These are phyloP conservation scores for Phalaenopsis equestris DNA, from an alignment of 106 monocot genomes.

Conservation along the genomic window DNA sequence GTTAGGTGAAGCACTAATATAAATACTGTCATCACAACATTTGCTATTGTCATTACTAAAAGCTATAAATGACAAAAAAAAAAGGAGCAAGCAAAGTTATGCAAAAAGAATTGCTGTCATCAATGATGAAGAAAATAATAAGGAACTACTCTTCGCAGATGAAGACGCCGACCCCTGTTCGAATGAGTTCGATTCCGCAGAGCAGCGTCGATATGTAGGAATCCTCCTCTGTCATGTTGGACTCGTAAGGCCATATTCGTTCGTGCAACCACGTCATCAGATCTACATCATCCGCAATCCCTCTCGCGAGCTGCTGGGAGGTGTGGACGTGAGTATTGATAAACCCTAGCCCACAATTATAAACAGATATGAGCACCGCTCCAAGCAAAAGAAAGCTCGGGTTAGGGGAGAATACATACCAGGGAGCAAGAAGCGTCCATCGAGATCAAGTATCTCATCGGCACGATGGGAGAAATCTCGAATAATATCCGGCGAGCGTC, in stretches of 20 bases:
- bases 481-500: slow-evolving; percentile 46
- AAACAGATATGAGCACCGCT: slow-evolving; percentile 4
- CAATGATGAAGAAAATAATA: background rate
- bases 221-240: slow-evolving; percentile 80
- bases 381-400: background rate
- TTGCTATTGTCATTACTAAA: no score
- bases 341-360: slow-evolving; percentile 37
- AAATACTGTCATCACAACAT: no score
- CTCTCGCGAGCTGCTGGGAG: slow-evolving; percentile 85
- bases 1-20: no score
- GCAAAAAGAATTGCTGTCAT: no score
- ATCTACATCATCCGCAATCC: slow-evolving; percentile 90
- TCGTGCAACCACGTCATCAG: slow-evolving; percentile 87
- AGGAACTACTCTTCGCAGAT: background rate
- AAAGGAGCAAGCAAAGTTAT: no score
- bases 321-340: slow-evolving; percentile 95
- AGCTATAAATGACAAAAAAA: no score
- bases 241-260: slow-evolving; percentile 91
- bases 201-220: slow-evolving; percentile 84
- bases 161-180: slow-evolving; percentile 51
- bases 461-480: slow-evolving; percentile 35
- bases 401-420: slow-evolving; percentile 16
- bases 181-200: slow-evolving; percentile 92
- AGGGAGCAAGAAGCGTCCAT: slow-evolving; percentile 54
- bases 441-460: slow-evolving; percentile 50